Evolutionary conservation across 140 eudicot genomes (phyloP), one percentile per base, ranked within the genome.

Genomic region (Cichorium intybus): DNA sequence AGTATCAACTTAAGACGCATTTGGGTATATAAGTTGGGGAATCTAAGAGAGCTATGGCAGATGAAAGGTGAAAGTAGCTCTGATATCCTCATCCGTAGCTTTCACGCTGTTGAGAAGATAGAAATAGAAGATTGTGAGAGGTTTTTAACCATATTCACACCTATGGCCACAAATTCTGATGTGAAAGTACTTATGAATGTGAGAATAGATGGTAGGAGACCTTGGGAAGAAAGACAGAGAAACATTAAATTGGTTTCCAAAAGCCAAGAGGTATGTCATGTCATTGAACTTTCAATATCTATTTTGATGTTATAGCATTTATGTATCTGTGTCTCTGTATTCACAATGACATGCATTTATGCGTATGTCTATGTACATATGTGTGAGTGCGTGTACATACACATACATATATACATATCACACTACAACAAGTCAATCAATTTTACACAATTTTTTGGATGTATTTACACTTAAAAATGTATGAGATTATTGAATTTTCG

Each of bases 11-110:
- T 68, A 20, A 68, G 56, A 41, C 1, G 16, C 10, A 68, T 68
- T 39, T 3, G 3, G 24, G 56, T 55, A 0, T 7, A 0, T 6
- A 11, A 6, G 1, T 37, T 55, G 10, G 3, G 7, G 31, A 68
- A 68, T 20, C 56, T 55, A 55, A 54, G 10, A 41, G 64, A 55
- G 62, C 0, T 68, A 1, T 68, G 73, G 73, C 55, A 64, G 26
- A 51, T 50, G 16, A 16, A 51, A 49, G 77, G 76, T 28, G 23
- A 4, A 16, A n/a, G 51, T 60, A 10, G 27, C 34, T 17, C 23
- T 62, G 37, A 70, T 27, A 37, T 49, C 28, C 21, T 31, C 22
- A 22, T 58, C 24, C 3, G 10, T 21, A 28, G 39, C 33, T 70
- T 69, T 57, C 47, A 69, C 45, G 33, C 4, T 41, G 48, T 69